Percentiles rank a stretch among this genome's conserved stretches.
Conservation (phyloP, 2,329 filamentous ascomycete genomes). For the Pseudofabraea citricarpa region DNA sequence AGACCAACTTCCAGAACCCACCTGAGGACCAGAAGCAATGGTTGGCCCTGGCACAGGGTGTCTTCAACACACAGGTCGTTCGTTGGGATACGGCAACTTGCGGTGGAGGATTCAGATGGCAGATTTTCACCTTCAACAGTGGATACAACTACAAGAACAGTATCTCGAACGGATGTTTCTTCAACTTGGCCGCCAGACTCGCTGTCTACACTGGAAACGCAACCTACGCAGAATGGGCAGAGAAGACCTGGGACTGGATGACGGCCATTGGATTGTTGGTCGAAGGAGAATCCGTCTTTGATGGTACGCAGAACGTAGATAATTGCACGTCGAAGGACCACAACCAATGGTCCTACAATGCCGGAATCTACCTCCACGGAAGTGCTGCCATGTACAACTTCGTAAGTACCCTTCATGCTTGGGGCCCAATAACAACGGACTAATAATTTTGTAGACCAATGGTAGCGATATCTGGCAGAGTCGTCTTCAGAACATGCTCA, state of each 20-base stretch:
- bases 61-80: slow-evolving; percentile 71
- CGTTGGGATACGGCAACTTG: slow-evolving; percentile 69
- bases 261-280: slow-evolving; percentile 51
- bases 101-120: slow-evolving; percentile 72
- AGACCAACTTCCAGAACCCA: slow-evolving; percentile 57
- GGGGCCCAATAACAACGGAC: slow-evolving; percentile 1
- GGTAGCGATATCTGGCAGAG: slow-evolving; percentile 45
- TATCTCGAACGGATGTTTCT: slow-evolving; percentile 58
- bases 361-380: slow-evolving; percentile 61
- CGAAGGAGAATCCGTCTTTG: slow-evolving; percentile 48
- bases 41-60: slow-evolving; percentile 69
- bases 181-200: slow-evolving; percentile 59
- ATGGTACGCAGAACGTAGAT: slow-evolving; percentile 50
- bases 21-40: slow-evolving; percentile 52
- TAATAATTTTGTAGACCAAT: slow-evolving; percentile 18
- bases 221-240: slow-evolving; percentile 75
- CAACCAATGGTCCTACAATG: slow-evolving; percentile 66
- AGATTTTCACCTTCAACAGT: slow-evolving; percentile 77
- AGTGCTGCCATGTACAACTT: slow-evolving; percentile 42
- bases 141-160: slow-evolving; percentile 75
- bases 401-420: slow-evolving; percentile 26
- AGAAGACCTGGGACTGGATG: slow-evolving; percentile 70
- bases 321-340: slow-evolving; percentile 56
- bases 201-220: slow-evolving; percentile 72
- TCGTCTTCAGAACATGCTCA: slow-evolving; percentile 51